These are phyloP conservation scores for Nicotiana benthamiana DNA, from an alignment of 257 asterid genomes.

Conservation along the genomic window DNA sequence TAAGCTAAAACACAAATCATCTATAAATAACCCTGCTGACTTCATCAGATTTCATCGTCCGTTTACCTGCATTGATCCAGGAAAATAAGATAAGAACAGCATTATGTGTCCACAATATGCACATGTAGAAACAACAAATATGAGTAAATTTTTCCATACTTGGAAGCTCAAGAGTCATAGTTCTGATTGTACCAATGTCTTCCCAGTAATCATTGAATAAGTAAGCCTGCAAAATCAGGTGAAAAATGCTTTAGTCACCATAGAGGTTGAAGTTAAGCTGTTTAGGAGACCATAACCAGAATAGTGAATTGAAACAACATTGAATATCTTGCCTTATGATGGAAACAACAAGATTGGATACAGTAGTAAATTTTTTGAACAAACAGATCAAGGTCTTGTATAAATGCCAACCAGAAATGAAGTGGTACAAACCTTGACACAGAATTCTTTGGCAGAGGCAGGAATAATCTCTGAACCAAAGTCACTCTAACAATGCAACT, in stretches of 20 bases:
- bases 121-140: no score
- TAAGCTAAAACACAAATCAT: no score
- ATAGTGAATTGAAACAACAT: no score
- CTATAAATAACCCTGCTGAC: no score
- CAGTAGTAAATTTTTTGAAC: background rate
- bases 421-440: slow-evolving; percentile 38
- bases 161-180: no score
- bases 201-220: slow-evolving; percentile 95
- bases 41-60: no score
- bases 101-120: no score
- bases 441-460: slow-evolving; percentile 77
- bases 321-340: background rate
- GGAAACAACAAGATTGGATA: background rate
- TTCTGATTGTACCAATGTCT: slow-evolving; percentile 91
- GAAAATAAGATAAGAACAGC: no score
- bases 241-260: background rate
- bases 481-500: no score
- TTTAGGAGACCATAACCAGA: background rate
- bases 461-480: slow-evolving; percentile 97
- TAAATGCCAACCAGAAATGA: background rate
- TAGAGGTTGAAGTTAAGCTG: background rate
- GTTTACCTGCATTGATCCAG: no score
- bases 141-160: no score
- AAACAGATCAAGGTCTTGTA: background rate
- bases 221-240: slow-evolving; percentile 56